Evolutionary conservation across 352 stramenopile genomes (phyloP), one percentile per base, ranked within the genome.

Genomic region (Phytophthora ohioensis): DNA sequence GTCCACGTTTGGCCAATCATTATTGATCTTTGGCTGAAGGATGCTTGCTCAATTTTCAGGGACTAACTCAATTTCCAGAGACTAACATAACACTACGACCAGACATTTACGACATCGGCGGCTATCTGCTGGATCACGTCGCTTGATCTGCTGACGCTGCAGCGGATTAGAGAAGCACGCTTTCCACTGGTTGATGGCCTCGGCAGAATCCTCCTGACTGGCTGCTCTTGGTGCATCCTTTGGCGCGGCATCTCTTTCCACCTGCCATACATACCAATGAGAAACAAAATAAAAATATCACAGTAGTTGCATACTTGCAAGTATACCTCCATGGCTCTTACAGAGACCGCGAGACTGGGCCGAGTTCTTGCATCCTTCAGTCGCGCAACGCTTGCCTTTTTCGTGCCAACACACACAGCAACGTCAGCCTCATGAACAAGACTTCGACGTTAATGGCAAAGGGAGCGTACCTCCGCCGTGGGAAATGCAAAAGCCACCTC

Each of bases 271-370:
- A 47, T 41, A 5, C 21, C 5, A 8, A 15, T 76, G 7, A 70
- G 52, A 55, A 17, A 7, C 38, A 53, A 57, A 32, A 8, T 48
- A 11, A 17, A 21, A 38, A 32, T 27, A 27, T 27, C 21, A 27
- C 21, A 27, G 21, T 27, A 27, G 21, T 0, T 27, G 21, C 21
- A 27, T 27, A 27, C 21, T 27, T 27, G 21, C 21, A 27, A 27
- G 21, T 27, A n/a, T 76, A 93, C 90, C 90, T 77, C 90, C 90
- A 32, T 97, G 90, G 38, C 75, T 94, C 69, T 97, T 97, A 80
- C 90, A 97, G 0, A 95, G 69, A 38, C 90, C 90, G 21, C 83
- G 84, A 27, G 87, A 95, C 58, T 95, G 88, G 2, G 88, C 87
- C 0, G 87, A 93, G 57, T 96, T 96, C 34, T 85, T 87, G 77